phyloP scores from a whole-genome alignment of 2,329 filamentous ascomycete species.

The Paecilomyces dactylethromorphus region DNA sequence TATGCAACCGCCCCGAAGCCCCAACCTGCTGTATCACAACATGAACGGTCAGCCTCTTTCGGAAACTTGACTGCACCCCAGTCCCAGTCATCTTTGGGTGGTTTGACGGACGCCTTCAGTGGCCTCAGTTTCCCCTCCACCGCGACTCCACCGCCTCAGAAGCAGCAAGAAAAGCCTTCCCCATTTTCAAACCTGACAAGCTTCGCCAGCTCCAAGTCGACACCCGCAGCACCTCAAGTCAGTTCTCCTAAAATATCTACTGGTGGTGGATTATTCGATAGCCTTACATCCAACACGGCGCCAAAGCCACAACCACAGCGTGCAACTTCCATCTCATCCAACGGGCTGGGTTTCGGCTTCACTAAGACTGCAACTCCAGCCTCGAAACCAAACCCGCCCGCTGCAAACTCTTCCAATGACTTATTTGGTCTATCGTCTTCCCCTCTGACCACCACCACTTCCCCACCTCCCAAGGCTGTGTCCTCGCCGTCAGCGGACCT shows the following conservation, averaged over 20 bases:
- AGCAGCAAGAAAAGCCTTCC: constrained; percentile 47
- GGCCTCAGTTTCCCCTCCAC: constrained; percentile 55
- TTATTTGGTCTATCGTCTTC: constrained; percentile 68
- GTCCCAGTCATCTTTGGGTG: constrained; percentile 43
- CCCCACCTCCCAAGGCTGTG: constrained; percentile 37
- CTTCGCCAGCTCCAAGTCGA: constrained; percentile 43
- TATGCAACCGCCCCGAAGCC: constrained; percentile 80
- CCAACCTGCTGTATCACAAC: constrained; percentile 51
- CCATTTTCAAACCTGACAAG: constrained; percentile 59
- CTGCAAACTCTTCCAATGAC: constrained; percentile 59
- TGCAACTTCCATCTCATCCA: constrained; percentile 47
- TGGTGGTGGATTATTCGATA: constrained; percentile 79
- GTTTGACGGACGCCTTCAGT: constrained; percentile 76
- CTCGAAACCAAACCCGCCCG: constrained; percentile 41
- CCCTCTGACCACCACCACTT: constrained; percentile 33
- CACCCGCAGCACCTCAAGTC: constrained; percentile 40
- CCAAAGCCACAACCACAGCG: constrained; percentile 35
- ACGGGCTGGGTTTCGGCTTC: constrained; percentile 61
- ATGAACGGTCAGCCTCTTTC: constrained; percentile 58
- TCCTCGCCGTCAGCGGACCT: constrained; percentile 31
- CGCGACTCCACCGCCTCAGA: constrained; percentile 29
- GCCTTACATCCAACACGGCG: constrained; percentile 54
- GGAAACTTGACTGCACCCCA: constrained; percentile 57
- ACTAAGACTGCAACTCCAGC: constrained; percentile 49
- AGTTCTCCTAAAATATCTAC: constrained; percentile 45